Conservation (phyloP, 306 rosid genomes). For the Trichosanthes cucumerina region DNA sequence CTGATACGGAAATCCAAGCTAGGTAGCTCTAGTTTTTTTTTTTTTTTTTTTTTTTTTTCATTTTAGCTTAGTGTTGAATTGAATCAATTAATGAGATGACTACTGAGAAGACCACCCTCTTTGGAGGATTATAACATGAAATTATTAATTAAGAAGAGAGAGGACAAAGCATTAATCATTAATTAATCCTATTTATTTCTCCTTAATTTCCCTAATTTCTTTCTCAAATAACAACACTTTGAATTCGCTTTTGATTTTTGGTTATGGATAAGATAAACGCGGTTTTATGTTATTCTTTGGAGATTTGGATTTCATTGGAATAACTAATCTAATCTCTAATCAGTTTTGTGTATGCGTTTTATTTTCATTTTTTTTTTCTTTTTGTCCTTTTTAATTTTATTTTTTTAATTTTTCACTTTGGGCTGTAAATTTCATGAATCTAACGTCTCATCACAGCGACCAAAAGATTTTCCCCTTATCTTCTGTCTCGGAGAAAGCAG, state of each 20-base stretch:
- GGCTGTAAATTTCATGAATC: conserved; percentile 20
- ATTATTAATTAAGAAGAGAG: not conserved
- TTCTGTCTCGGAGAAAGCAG: conserved; percentile 63
- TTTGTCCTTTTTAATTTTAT: not conserved
- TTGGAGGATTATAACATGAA: not conserved
- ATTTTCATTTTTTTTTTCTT: not conserved
- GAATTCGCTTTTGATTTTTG: not conserved
- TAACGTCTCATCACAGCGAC: conserved; percentile 26
- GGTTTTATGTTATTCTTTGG: not conserved
- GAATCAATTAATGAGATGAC: conserved; percentile 4
- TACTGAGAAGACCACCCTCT: not conserved
- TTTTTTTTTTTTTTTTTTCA: not conserved
- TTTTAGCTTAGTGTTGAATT: not conserved
- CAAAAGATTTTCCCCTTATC: conserved; percentile 13
- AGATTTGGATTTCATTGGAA: not conserved
- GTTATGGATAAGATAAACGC: not conserved
- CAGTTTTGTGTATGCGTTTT: not conserved
- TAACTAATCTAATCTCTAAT: not conserved
- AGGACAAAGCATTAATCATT: not conserved
- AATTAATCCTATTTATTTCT: not conserved
- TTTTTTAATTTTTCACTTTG: conserved; percentile 6
- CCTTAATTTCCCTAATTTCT: not conserved
- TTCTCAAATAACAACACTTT: not conserved
- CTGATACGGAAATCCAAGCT: conserved; percentile 21
- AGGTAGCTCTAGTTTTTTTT: conserved; percentile 16